phyloP scores from a whole-genome alignment of 2,329 filamentous ascomycete genomes.

The Ophiostoma ulmi region DNA sequence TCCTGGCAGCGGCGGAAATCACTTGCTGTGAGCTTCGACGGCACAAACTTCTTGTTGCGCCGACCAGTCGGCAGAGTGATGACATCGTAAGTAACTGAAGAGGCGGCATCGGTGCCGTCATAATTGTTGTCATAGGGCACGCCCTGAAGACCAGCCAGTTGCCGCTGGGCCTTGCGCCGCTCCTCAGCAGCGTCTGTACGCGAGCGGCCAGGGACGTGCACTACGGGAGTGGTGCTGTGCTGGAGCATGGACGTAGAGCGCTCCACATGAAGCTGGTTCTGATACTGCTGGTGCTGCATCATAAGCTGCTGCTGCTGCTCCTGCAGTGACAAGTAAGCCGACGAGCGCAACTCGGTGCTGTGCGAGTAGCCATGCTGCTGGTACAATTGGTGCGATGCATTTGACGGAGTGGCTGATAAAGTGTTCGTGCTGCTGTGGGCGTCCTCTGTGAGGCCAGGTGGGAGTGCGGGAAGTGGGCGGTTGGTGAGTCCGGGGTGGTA shows the following conservation, averaged over 20 bases:
- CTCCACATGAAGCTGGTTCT: constrained; percentile 48
- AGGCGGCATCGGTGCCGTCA: constrained; percentile 49
- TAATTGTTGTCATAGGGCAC: constrained; percentile 50
- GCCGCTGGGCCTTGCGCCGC: constrained; percentile 50
- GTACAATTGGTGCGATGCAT: constrained; percentile 42
- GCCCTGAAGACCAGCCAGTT: constrained; percentile 46
- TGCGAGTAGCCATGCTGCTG: constrained; percentile 49
- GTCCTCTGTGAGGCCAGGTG: constrained; percentile 57
- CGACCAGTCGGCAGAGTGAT: constrained; percentile 73
- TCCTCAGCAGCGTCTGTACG: constrained; percentile 87
- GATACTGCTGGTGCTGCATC: constrained; percentile 41
- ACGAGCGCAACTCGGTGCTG: constrained; percentile 43
- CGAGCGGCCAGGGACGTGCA: constrained; percentile 79
- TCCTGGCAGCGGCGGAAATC: constrained; percentile 83
- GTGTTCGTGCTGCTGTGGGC: constrained; percentile 32
- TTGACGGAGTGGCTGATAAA: constrained; percentile 41
- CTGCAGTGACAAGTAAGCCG: constrained; percentile 42
- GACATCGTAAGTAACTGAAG: constrained; percentile 65
- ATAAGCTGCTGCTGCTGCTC: constrained; percentile 44
- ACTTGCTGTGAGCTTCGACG: constrained; percentile 70
- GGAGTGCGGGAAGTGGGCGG: constrained; percentile 60
- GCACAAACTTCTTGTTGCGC: constrained; percentile 73
- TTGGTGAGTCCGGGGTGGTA: constrained; percentile 77
- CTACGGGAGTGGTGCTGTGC: constrained; percentile 72
- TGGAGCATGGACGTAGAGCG: constrained; percentile 78